These are phyloP conservation scores for Pseudogymnoascus sp. DNA, from an alignment of 2,329 filamentous ascomycete genomes.

Conservation along the genomic window DNA sequence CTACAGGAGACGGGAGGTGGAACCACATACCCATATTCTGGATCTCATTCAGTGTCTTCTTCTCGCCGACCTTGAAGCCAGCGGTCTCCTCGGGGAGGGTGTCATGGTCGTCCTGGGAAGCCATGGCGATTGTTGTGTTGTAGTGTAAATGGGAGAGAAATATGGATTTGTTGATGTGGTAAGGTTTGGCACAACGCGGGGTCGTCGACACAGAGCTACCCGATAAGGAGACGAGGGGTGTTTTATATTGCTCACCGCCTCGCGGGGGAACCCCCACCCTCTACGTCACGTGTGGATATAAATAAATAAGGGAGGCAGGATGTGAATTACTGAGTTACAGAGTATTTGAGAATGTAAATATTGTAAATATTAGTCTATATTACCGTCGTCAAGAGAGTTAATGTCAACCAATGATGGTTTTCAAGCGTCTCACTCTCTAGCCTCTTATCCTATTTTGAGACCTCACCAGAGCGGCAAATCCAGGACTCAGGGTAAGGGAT, in stretches of 20 bases:
- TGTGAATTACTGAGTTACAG: neutral
- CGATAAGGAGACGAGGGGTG: conserved; percentile 9
- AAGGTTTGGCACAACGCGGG: conserved; percentile 1
- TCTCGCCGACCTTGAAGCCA: conserved; percentile 97
- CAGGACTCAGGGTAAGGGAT: neutral
- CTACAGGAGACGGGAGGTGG: conserved; percentile 10
- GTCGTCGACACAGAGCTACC: neutral
- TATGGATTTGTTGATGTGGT: conserved; percentile 10
- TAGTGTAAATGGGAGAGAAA: conserved; percentile 9
- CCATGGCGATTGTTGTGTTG: conserved; percentile 41
- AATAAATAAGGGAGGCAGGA: neutral
- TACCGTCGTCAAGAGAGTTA: neutral
- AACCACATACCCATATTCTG: conserved; percentile 72
- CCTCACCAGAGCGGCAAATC: neutral
- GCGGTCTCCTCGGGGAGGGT: conserved; percentile 79
- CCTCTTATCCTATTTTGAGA: neutral
- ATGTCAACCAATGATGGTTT: neutral
- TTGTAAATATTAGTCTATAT: neutral
- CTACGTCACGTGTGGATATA: conserved; percentile 5
- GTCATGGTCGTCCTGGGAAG: conserved; percentile 65
- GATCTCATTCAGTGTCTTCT: conserved; percentile 95
- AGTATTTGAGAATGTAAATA: neutral
- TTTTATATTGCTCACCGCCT: conserved; percentile 10
- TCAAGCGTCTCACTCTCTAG: neutral
- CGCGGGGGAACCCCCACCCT: conserved; percentile 1